These are phyloP conservation scores for Acanthamoeba sp. DNA, from an alignment of 208 protist genomes.

Conservation along the genomic window DNA sequence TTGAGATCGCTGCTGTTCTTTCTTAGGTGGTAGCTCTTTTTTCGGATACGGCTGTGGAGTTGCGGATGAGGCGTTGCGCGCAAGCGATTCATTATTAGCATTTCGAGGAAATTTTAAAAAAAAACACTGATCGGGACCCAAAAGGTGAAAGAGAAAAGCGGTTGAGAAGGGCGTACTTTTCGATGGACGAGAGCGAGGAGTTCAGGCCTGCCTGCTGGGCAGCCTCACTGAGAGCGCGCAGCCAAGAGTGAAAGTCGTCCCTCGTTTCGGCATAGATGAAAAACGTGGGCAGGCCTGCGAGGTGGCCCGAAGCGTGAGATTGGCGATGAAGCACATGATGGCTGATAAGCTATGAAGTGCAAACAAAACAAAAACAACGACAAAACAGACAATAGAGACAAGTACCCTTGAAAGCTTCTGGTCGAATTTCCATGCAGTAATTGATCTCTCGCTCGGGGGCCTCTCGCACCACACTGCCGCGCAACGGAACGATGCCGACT, in stretches of 20 bases:
- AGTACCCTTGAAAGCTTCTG: slow-evolving; percentile 64
- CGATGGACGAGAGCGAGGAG: slow-evolving; percentile 1
- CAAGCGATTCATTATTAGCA: background rate
- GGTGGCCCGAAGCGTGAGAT: background rate
- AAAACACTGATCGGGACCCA: too few species aligned
- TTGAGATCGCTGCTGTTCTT: slow-evolving; percentile 52
- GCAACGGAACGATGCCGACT: slow-evolving; percentile 31
- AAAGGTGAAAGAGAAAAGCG: background rate
- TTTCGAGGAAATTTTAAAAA: background rate
- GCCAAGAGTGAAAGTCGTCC: slow-evolving; percentile 39
- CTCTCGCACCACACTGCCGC: slow-evolving; percentile 62
- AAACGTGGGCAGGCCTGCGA: slow-evolving; percentile 16
- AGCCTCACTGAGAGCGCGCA: background rate
- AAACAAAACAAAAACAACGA: background rate
- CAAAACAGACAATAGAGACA: too few species aligned
- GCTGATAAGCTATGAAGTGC: too few species aligned
- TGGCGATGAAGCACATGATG: too few species aligned
- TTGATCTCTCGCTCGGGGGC: slow-evolving; percentile 53
- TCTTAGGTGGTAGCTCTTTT: slow-evolving; percentile 48
- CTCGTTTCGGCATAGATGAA: slow-evolving; percentile 10
- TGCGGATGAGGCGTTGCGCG: background rate
- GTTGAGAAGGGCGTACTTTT: background rate
- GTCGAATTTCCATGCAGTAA: slow-evolving; percentile 59
- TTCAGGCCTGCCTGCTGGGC: background rate
- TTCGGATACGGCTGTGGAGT: background rate